Evolutionary conservation across 345 rosid species (phyloP).

Genomic region (Hibiscus syriacus): DNA sequence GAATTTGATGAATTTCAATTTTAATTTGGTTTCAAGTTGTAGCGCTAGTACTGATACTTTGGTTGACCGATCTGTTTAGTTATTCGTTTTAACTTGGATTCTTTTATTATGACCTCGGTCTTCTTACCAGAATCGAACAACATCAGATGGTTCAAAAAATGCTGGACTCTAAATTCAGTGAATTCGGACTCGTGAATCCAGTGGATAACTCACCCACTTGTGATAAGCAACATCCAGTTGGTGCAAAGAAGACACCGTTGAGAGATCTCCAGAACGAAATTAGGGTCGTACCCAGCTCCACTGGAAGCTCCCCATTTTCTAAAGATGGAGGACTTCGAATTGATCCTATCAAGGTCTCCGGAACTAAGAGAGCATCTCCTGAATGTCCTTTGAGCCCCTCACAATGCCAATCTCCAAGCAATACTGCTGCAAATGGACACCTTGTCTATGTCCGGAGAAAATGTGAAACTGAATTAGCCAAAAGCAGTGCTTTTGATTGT

Average conservation of each 20-base stretch:
- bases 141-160: constrained; percentile 42
- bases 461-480: constrained; percentile 52
- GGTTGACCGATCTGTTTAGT: too few relatives aligned
- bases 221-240: constrained; percentile 33
- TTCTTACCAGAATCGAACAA: constrained; percentile 2
- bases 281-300: constrained; percentile 28
- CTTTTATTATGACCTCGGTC: neutral
- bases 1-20: too few relatives aligned
- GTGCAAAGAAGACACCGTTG: constrained; percentile 47
- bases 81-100: neutral
- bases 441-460: constrained; percentile 83
- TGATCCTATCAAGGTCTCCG: constrained; percentile 42
- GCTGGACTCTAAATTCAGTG: constrained; percentile 32
- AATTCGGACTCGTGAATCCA: constrained; percentile 29
- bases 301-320: constrained; percentile 26
- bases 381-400: constrained; percentile 31
- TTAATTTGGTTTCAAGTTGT: too few relatives aligned
- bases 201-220: constrained; percentile 29
- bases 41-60: too few relatives aligned
- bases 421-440: constrained; percentile 41
- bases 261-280: constrained; percentile 60
- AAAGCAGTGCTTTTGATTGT: constrained; percentile 13
- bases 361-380: constrained; percentile 42
- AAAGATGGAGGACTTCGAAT: constrained; percentile 32
- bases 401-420: constrained; percentile 30